phyloP scores from a whole-genome alignment of 2,329 filamentous ascomycete genomes.

The Fusarium sp. region DNA sequence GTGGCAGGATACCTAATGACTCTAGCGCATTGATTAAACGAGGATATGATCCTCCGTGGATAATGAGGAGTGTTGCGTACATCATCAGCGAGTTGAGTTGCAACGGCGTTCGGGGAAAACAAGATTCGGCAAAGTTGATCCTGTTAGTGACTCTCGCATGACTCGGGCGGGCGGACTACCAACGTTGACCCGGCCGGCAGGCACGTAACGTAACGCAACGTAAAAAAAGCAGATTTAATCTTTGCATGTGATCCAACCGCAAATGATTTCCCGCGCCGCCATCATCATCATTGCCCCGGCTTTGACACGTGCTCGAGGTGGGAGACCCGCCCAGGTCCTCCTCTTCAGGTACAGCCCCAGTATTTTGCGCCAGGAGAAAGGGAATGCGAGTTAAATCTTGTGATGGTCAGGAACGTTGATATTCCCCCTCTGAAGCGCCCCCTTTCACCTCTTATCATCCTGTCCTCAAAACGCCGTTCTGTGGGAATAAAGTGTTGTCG shows the following conservation, averaged over 20 bases:
- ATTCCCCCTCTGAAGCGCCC: not conserved
- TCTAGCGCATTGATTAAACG: slow-evolving; percentile 19
- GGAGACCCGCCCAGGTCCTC: slow-evolving; percentile 1
- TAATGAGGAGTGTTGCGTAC: not conserved
- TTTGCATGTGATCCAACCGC: slow-evolving; percentile 43
- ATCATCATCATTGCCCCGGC: slow-evolving; percentile 36
- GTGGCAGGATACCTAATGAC: slow-evolving; percentile 19
- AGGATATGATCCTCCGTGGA: slow-evolving; percentile 21
- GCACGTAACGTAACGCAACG: not conserved
- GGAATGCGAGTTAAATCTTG: slow-evolving; percentile 20
- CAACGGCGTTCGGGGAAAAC: slow-evolving; percentile 6
- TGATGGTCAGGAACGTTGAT: slow-evolving; percentile 21
- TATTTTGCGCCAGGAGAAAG: not conserved
- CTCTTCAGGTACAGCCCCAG: slow-evolving; percentile 30
- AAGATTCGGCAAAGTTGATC: slow-evolving; percentile 25
- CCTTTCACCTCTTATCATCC: slow-evolving; percentile 3
- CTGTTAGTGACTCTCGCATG: slow-evolving; percentile 33
- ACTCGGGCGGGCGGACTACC: slow-evolving; percentile 35
- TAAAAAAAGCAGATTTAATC: not conserved
- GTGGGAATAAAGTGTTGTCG: slow-evolving; percentile 1
- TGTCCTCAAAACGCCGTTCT: slow-evolving; percentile 1
- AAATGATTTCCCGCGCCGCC: slow-evolving; percentile 14
- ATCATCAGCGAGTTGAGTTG: slow-evolving; percentile 3
- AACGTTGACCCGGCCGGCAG: slow-evolving; percentile 23
- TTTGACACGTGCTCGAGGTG: slow-evolving; percentile 46